Evolutionary conservation across 2,329 filamentous ascomycete genomes (phyloP), one percentile per base, ranked within the genome.

Genomic region (Exophiala sideris): DNA sequence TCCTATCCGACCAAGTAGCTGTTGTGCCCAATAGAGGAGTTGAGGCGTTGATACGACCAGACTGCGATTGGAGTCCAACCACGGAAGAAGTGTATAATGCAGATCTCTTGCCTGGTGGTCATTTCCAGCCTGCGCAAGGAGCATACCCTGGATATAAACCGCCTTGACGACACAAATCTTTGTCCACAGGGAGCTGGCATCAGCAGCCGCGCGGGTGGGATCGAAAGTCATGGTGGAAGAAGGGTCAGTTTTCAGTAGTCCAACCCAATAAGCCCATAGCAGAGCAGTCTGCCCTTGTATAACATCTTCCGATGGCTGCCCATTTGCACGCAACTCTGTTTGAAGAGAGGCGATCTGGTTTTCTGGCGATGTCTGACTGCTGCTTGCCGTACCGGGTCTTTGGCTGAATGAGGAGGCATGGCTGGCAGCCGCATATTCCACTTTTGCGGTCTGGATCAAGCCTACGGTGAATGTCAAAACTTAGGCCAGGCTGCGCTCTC

Each of bases 251-350:
- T 56, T 36, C 3, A 50, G 45, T 33, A 45, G 24, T 16, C 49
- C 50, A 14, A 57, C 39, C 60, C 54, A 64, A 9, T 48, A 42
- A 34, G 58, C 62, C 62, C 91, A 95, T 50, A 86, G 91, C 41
- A 92, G 71, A 69, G 89, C 94, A 48, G 94, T 85, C 57, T 84
- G 85, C 32, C 90, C 91, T 71, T 96, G 90, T 62, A 92, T 79
- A 8, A 75, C 70, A 66, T 86, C 83, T 65, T 83, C 76, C n/a
- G 67, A 69, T 9, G 73, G 67, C 10, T 51, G 48, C 10, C 45
- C 50, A 16, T n/a, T 39, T 16, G 56, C 46, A 12, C 50, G 50
- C 10, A 61, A 39, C 41, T 57, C 47, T 14, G 40, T 29, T 45
- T 65, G 57, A n/a, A 60, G 58, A 12, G 63, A 42, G 8, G 47